Percentiles rank a stretch among this genome's conserved stretches.
Evolutionary conservation across 2,329 filamentous ascomycete genomes (phyloP).

Genomic region (Aspergillus quadrilineatus): DNA sequence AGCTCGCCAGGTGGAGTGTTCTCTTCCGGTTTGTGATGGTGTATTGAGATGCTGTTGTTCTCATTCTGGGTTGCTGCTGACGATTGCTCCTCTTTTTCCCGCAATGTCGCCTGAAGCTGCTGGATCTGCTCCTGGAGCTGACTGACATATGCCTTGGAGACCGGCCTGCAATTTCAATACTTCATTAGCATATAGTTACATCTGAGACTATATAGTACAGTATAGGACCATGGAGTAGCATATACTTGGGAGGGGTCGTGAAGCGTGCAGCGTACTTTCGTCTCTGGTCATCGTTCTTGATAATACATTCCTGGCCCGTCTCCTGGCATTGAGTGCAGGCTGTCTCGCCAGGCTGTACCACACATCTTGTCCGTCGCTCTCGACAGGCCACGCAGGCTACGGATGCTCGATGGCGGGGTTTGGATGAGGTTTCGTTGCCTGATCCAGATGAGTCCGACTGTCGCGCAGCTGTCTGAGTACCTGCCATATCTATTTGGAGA

Average conservation of each 20-base stretch:
- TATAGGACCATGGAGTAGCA: no score
- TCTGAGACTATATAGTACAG: no score
- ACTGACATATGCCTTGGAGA: not conserved
- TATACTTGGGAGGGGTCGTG: no score
- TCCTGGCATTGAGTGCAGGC: not conserved
- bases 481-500: not conserved
- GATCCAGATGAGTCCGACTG: not conserved
- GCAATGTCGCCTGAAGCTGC: not conserved
- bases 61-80: not conserved
- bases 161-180: not conserved
- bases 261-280: not conserved
- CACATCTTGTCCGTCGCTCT: not conserved
- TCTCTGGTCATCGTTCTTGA: constrained; percentile 3
- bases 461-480: not conserved
- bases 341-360: not conserved
- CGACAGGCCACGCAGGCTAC: not conserved
- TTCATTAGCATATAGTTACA: no score
- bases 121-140: not conserved
- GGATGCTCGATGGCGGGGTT: constrained; percentile 1
- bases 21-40: not conserved
- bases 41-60: not conserved
- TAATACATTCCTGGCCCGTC: not conserved
- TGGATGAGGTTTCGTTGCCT: not conserved
- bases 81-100: not conserved
- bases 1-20: not conserved